Evolutionary conservation across 169 alveolate genomes (phyloP), one percentile per base, ranked within the genome.

Genomic region (Eimeria brunetti): DNA sequence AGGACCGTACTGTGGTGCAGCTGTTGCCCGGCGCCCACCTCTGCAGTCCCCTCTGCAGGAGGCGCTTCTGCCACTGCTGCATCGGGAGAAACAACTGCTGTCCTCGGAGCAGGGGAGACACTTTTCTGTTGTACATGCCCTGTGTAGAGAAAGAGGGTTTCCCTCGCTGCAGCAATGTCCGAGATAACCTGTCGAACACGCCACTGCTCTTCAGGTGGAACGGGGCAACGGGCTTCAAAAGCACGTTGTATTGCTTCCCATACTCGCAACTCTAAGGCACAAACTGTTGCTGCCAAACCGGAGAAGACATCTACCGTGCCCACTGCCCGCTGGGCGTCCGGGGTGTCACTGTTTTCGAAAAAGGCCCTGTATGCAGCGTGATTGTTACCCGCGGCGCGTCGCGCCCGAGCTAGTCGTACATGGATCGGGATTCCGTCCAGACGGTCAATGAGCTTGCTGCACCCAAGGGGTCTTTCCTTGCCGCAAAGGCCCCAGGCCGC

Each of bases 131-230:
- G 67, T 56, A 64, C 36, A 24, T 38, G 58, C 24, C 81, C 38
- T 12, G 83, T 64, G 51, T 86, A 86, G 3, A 86, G 81, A 24
- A 44, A 24, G 51, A 86, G 9, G 44, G 93, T 86, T 11, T 86
- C 93, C 11, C 83, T 60, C 44, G 93, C 93, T 27, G 93, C 80
- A 86, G 93, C 93, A 64, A 86, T 64, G 93, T 86, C 93, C 53
- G 93, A 60, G 62, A 86, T 86, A 60, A 86, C 71, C 71, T 86
- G 93, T 12, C 93, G 56, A 30, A 86, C 71, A n/a, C 93, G 93
- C 93, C 93, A 86, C 83, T 86, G 93, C 81, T 86, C 93, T 60
- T 86, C 93, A 11, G 93, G 93, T 22, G 93, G 93, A 44, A 86
- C 83, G 41, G 83, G 83, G 81, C 93, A 86, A 44, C 93, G 93